Conservation (phyloP, 1,284 basidiomycete genomes). For the Puccinia novopanici region DNA sequence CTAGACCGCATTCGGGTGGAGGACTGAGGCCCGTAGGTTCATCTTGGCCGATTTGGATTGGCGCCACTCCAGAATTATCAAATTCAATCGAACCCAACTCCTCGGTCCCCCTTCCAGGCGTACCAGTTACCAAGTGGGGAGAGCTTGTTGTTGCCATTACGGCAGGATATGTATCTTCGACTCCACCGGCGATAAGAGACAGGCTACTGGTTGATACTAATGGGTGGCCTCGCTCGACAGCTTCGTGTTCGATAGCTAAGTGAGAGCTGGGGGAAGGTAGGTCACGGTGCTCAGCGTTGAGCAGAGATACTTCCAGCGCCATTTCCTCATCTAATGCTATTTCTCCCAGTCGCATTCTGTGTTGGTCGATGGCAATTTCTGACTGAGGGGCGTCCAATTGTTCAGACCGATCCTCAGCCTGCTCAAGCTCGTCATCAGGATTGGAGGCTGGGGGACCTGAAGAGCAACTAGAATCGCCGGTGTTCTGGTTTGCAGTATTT, state of each 20-base stretch:
- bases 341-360: not conserved
- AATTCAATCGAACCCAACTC: not conserved
- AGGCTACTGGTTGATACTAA: not conserved
- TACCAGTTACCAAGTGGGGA: not conserved
- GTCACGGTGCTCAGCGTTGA: not conserved
- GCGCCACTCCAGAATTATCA: not conserved
- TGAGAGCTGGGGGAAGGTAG: not conserved
- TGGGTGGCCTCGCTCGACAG: not conserved
- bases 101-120: too few species aligned
- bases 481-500: not conserved
- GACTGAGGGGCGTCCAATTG: too few species aligned
- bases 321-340: not conserved
- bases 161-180: not conserved
- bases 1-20: not conserved
- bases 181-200: not conserved
- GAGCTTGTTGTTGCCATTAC: not conserved
- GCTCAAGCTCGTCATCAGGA: not conserved
- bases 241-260: not conserved
- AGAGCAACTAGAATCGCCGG: not conserved
- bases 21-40: not conserved
- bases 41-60: slow-evolving; percentile 1
- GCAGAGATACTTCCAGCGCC: slow-evolving; percentile 2
- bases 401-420: too few species aligned
- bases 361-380: not conserved
- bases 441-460: not conserved